Conservation (phyloP, 192 early-diverging fungal genomes). For the Piromyces sp. region DNA sequence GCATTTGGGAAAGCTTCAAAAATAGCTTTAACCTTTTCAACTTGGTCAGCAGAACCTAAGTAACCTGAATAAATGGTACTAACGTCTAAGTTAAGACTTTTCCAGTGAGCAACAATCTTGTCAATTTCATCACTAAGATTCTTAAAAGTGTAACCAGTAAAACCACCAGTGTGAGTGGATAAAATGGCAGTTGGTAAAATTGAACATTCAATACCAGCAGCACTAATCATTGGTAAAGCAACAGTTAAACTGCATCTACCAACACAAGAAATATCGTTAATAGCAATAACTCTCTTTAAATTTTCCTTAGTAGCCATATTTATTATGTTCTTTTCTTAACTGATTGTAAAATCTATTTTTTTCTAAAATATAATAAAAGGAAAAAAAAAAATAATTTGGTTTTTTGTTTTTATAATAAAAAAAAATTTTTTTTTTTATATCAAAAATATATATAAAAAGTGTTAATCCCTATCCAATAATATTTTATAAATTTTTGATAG, state of each 20-base stretch:
- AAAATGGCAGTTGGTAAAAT: not conserved
- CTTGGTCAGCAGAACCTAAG: not conserved
- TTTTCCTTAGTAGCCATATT: too few relatives aligned
- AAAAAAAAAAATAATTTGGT: too few relatives aligned
- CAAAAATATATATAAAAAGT: too few relatives aligned
- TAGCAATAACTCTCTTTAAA: not conserved
- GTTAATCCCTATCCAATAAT: too few relatives aligned
- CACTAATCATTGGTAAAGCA: not conserved
- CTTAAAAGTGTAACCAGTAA: not conserved
- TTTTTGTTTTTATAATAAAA: too few relatives aligned
- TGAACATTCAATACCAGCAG: not conserved
- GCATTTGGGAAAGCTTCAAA: not conserved
- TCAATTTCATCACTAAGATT: not conserved
- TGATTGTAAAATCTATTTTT: too few relatives aligned
- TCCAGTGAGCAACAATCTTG: not conserved
- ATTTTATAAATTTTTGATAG: too few relatives aligned
- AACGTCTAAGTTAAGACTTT: not conserved
- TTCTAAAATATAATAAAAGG: too few relatives aligned
- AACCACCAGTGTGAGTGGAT: not conserved
- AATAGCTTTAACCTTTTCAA: not conserved
- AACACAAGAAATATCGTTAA: not conserved
- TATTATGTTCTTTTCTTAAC: too few relatives aligned
- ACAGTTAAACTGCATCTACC: not conserved
- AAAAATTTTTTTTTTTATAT: too few relatives aligned
- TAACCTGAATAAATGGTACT: not conserved